phyloP scores from a whole-genome alignment of 768 basidiomycete genomes.

The Mycena leptocephala region DNA sequence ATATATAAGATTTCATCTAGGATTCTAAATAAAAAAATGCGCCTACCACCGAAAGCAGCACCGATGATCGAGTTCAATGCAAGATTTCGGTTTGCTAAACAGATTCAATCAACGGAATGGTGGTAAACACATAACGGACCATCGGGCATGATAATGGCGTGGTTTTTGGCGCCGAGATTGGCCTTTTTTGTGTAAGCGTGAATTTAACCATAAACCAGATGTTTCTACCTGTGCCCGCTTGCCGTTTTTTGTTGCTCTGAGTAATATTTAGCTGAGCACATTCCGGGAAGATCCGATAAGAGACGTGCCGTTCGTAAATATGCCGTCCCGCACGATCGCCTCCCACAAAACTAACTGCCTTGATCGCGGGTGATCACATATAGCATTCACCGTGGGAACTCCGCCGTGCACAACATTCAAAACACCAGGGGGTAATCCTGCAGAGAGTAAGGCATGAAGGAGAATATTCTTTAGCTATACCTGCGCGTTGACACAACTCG shows the following conservation, averaged over 20 bases:
- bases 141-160: constrained; percentile 94
- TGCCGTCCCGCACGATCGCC: constrained; percentile 94
- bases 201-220: neutral
- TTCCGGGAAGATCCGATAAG: neutral
- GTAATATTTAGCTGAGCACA: constrained; percentile 1
- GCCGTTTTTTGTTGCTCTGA: constrained; percentile 86
- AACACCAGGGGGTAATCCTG: constrained; percentile 87
- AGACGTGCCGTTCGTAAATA: constrained; percentile 86
- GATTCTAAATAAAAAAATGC: constrained; percentile 12
- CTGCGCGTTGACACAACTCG: constrained; percentile 92
- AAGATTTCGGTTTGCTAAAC: constrained; percentile 89
- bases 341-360: constrained; percentile 97
- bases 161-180: constrained; percentile 96
- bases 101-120: neutral
- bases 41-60: constrained; percentile 91
- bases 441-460: neutral
- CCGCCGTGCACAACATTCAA: constrained; percentile 94
- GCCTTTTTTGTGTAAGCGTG: constrained; percentile 47
- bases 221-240: constrained; percentile 85
- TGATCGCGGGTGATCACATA: constrained; percentile 93
- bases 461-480: constrained; percentile 45
- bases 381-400: constrained; percentile 91
- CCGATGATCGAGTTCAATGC: constrained; percentile 94
- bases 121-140: constrained; percentile 63
- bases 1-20: constrained; percentile 33